phyloP scores from a whole-genome alignment of 2,329 filamentous ascomycete species.

The Talaromyces sp. region DNA sequence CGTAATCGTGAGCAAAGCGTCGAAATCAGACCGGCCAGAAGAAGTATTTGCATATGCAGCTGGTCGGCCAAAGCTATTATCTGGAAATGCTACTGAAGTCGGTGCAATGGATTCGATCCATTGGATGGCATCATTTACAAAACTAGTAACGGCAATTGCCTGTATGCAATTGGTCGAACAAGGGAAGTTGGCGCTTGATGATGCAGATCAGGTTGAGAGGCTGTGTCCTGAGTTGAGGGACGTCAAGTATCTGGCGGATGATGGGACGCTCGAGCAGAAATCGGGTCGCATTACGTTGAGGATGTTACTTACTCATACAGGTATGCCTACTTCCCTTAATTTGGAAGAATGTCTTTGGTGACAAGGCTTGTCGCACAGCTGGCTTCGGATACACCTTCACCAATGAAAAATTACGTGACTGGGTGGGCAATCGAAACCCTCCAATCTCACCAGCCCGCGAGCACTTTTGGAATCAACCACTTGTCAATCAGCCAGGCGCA shows the following conservation, averaged over 20 bases:
- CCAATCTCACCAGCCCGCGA: not conserved
- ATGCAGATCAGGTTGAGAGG: not conserved
- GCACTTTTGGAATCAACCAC: not conserved
- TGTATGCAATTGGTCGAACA: not conserved
- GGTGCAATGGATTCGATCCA: not conserved
- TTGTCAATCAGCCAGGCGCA: not conserved
- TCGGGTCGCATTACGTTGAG: not conserved
- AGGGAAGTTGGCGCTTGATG: not conserved
- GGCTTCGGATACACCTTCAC: not conserved
- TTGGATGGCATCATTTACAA: not conserved
- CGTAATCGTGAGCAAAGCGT: not conserved
- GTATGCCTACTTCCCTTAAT: not conserved
- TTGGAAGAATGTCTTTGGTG: not conserved
- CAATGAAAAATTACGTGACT: not conserved
- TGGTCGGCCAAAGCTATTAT: not conserved
- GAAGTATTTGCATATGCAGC: not conserved
- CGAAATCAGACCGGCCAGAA: not conserved
- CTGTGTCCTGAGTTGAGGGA: not conserved
- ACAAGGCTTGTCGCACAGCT: not conserved
- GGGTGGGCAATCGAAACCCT: not conserved
- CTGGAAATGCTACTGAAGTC: not conserved
- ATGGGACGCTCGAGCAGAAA: not conserved
- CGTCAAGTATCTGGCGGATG: not conserved
- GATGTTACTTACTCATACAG: not conserved
- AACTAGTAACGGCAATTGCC: not conserved